Evolutionary conservation across 2,329 filamentous ascomycete species (phyloP).

Genomic region (Fusarium bactridioides): DNA sequence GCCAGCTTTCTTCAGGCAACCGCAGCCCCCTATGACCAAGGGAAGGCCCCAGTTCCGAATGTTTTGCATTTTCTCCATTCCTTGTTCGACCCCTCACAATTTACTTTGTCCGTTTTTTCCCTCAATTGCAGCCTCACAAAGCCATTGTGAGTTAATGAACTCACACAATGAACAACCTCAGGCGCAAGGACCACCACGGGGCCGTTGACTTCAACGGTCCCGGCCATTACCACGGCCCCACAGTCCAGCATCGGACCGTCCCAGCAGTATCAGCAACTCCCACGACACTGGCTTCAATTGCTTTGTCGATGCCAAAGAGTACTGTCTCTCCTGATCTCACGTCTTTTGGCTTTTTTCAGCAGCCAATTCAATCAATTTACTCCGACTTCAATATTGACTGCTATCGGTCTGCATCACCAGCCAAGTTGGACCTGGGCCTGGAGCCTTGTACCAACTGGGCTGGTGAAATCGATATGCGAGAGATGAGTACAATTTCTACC

Average conservation of each 20-base stretch:
- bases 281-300: background rate
- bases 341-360: background rate
- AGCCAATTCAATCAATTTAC: background rate
- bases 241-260: conserved; percentile 11
- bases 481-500: conserved; percentile 35
- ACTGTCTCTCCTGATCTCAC: background rate
- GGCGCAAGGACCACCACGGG: conserved; percentile 10
- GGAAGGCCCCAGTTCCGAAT: conserved; percentile 6
- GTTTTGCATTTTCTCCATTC: conserved; percentile 11
- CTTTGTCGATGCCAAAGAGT: background rate
- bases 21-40: conserved; percentile 1
- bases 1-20: conserved; percentile 5
- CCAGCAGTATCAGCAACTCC: conserved; percentile 12
- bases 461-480: conserved; percentile 2
- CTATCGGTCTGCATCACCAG: conserved; percentile 23
- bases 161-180: conserved; percentile 12
- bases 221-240: conserved; percentile 20
- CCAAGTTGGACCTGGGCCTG: conserved; percentile 13
- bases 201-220: background rate
- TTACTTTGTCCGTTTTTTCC: background rate
- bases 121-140: conserved; percentile 18
- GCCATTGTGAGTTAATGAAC: background rate
- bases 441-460: conserved; percentile 9
- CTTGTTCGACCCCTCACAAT: background rate
- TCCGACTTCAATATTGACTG: conserved; percentile 14